These are phyloP conservation scores for Phytopythium cucurbitacearum DNA, from an alignment of 352 stramenopile species.

Conservation along the genomic window DNA sequence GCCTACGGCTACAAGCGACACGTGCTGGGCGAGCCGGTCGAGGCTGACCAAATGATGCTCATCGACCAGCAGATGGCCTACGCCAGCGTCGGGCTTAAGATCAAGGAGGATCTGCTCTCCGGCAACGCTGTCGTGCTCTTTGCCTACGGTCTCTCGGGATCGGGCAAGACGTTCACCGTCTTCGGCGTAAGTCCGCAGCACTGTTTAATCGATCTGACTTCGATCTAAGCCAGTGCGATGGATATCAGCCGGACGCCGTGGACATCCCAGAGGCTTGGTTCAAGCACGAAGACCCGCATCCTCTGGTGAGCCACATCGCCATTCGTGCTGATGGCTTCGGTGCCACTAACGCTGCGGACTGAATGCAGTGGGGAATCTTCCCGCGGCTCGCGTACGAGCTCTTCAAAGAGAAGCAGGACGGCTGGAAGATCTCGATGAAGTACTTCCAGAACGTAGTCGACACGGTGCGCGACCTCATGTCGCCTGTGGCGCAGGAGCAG, in stretches of 20 bases:
- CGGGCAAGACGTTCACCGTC: constrained; percentile 93
- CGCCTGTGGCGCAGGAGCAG: constrained; percentile 89
- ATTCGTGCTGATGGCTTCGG: neutral
- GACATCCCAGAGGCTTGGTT: constrained; percentile 94
- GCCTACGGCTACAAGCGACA: constrained; percentile 91
- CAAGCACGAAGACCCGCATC: constrained; percentile 87
- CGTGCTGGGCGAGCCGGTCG: constrained; percentile 56
- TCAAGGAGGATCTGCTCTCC: constrained; percentile 88
- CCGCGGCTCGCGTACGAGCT: constrained; percentile 91
- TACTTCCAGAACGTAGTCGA: constrained; percentile 97
- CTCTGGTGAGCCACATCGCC: constrained; percentile 28
- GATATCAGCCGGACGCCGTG: constrained; percentile 74
- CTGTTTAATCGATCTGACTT: neutral
- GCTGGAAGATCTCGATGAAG: constrained; percentile 97
- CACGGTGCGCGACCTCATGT: constrained; percentile 94
- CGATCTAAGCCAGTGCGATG: constrained; percentile 2
- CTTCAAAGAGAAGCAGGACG: constrained; percentile 93
- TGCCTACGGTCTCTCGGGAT: constrained; percentile 90
- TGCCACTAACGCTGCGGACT: neutral
- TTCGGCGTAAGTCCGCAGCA: constrained; percentile 58
- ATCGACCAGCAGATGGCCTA: constrained; percentile 91
- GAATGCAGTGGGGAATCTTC: constrained; percentile 86
- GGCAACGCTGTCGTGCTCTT: constrained; percentile 94
- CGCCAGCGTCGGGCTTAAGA: constrained; percentile 84
- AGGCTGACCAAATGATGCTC: constrained; percentile 82